These are phyloP conservation scores for Staphylotrichum tortipilum DNA, from an alignment of 495 filamentous ascomycete genomes.

Conservation along the genomic window DNA sequence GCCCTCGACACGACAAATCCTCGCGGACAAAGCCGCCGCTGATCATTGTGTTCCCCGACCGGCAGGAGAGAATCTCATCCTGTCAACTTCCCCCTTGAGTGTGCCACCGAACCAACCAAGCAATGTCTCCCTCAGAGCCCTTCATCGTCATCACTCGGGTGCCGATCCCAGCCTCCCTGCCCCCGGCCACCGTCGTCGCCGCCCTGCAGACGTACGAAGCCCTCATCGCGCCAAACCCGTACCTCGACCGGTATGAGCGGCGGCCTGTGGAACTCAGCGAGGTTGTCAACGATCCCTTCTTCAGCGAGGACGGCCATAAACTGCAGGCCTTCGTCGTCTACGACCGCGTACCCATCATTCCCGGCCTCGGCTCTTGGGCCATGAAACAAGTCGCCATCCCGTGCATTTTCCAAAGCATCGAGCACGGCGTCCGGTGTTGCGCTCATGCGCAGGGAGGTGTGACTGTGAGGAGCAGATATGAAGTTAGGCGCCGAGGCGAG, in stretches of 20 bases:
- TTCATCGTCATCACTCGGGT: conserved; percentile 25
- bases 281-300: conserved; percentile 29
- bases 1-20: background rate
- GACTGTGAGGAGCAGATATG: conserved; percentile 28
- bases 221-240: conserved; percentile 30
- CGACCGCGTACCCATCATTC: conserved; percentile 33
- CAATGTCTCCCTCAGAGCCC: conserved; percentile 10
- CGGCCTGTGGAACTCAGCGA: conserved; percentile 17
- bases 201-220: conserved; percentile 27
- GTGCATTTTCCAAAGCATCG: conserved; percentile 27
- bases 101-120: too few relatives aligned
- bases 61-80: background rate
- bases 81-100: too few relatives aligned
- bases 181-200: conserved; percentile 19
- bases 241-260: conserved; percentile 21
- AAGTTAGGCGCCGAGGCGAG: conserved; percentile 22
- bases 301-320: conserved; percentile 21
- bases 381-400: conserved; percentile 25
- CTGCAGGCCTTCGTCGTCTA: conserved; percentile 24
- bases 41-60: too few relatives aligned
- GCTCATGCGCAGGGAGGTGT: conserved; percentile 25
- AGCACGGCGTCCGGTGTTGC: conserved; percentile 24
- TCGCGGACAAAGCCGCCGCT: background rate
- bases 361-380: conserved; percentile 23
- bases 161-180: conserved; percentile 25